Evolutionary conservation across 352 stramenopile species (phyloP), one percentile per base, ranked within the genome.

Genomic region (Globisporangium radiosum): DNA sequence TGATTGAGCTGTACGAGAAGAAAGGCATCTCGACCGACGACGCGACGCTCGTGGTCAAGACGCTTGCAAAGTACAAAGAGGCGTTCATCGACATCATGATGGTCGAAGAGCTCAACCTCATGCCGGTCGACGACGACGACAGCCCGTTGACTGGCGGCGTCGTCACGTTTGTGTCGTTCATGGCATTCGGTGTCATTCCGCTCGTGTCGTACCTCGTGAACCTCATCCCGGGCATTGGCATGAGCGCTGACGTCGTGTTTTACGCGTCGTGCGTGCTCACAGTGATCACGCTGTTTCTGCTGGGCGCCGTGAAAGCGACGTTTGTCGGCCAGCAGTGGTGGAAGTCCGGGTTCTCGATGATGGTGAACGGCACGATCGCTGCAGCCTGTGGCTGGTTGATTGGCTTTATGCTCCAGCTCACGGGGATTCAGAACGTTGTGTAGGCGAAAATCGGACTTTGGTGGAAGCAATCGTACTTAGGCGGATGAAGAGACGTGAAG

Each of bases 81-180:
- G 96, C 97, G 38, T 99, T 99, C 73, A 92, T 98, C 42, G 94
- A 98, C 76, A 86, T 98, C 55, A 99, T 99, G 95, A 98, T 98
- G 92, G 73, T 94, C 19, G 90, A 98, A 62, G 95, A 99, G 72
- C 85, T 99, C 52, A 89, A 97, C 57, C 71, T 99, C 59, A 95
- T 97, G 79, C 89, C 96, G 1, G 88, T 96, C 39, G 91, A 97
- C 59, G 89, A 97, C 45, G 77, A 97, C 67, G 89, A 98, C 67
- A 92, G 90, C 57, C 82, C 87, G 53, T 61, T 88, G 37, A 87
- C 60, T n/a, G 84, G 84, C 25, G 84, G 91, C 14, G 59, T 97
- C 56, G 74, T 97, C 59, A 97, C 88, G 11, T 97, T 97, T 60
- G 54, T 85, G 15, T 93, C 87, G 15, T 97, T 97, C 63, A 90